Evolutionary conservation across 495 filamentous ascomycete species (phyloP).

Genomic region (Parathielavia appendiculata): DNA sequence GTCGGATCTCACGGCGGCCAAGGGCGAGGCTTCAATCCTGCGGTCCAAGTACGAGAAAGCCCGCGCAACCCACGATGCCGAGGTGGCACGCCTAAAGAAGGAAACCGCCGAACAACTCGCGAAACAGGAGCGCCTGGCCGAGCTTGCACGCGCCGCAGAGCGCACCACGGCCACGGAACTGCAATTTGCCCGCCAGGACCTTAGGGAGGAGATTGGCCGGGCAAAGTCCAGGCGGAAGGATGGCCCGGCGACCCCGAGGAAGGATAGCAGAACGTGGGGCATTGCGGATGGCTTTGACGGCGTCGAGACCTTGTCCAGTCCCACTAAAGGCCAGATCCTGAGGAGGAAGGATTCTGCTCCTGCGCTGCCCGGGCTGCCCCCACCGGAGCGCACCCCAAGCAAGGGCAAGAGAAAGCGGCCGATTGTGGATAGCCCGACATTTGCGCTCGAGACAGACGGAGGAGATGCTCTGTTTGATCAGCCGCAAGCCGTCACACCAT

Average conservation of each 20-base stretch:
- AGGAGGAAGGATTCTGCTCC: slow-evolving; percentile 33
- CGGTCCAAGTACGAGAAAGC: slow-evolving; percentile 48
- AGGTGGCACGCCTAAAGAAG: slow-evolving; percentile 42
- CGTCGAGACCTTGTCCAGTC: slow-evolving; percentile 44
- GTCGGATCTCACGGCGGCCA: slow-evolving; percentile 40
- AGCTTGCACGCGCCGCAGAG: slow-evolving; percentile 43
- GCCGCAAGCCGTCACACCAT: neutral
- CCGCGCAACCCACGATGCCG: slow-evolving; percentile 36
- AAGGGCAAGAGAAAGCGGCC: slow-evolving; percentile 51
- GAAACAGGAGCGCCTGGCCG: slow-evolving; percentile 42
- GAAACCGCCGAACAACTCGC: slow-evolving; percentile 43
- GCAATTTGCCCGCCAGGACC: slow-evolving; percentile 48
- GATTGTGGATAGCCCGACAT: slow-evolving; percentile 45
- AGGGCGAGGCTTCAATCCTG: slow-evolving; percentile 50
- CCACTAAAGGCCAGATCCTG: slow-evolving; percentile 36
- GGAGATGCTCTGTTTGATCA: slow-evolving; percentile 11
- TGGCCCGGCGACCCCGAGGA: slow-evolving; percentile 43
- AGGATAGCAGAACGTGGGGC: slow-evolving; percentile 38
- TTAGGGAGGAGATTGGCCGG: slow-evolving; percentile 44
- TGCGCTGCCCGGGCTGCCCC: slow-evolving; percentile 26
- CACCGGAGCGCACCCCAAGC: slow-evolving; percentile 43
- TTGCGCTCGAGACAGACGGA: slow-evolving; percentile 43
- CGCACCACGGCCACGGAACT: slow-evolving; percentile 46
- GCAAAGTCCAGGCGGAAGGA: slow-evolving; percentile 38
- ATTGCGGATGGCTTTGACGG: slow-evolving; percentile 52